Base-by-base conservation (phyloP, 2,329 filamentous ascomycete species). In the Bisporella sp. region DNA sequence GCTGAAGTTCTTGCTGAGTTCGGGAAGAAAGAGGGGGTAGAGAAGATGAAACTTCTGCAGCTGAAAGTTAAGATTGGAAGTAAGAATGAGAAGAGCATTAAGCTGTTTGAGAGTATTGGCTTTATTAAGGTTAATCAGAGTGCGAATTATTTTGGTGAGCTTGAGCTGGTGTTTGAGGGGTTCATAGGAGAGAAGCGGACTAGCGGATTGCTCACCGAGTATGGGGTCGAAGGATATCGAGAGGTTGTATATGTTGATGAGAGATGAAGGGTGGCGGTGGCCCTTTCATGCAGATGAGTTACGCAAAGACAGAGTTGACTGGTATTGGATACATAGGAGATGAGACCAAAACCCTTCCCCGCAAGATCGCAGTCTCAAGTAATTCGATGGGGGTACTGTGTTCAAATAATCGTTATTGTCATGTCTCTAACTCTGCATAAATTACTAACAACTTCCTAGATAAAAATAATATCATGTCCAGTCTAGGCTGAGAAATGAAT, bases 101-200 rank as follows among this genome's bases (percentile, higher is more conserved):
- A 63, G 6, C 63, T 87, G 13, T 87, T 87, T 65, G 76, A 82
- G 58, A 73, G 73, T 32, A 55, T 82, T 8, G 77, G 78, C 0
- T 87, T 87, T 63, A 57, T 60, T 49, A 77, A 71, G 62, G 68
- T 73, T 6, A 63, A 63, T 0, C 71, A 70, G 29, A 54, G 55
- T 4, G 68, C 69, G 48, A 86, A 83, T 65, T 85, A 80, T 65
- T 87, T 87, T 71, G 81, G 81, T 1, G 84, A 87, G 65, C 69
- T 83, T 53, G 84, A 87, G 66, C 61, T 86, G 41, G 45, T 54
- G 11, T 57, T 64, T 39, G 52, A 60, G 49, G 56, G 51, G 43
- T 62, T 66, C 31, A 53, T 72, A 49, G 53, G 54, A 13, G 39
- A 59, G 6, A 59, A 55, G 32, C 58, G 54, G 40, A 57, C 68